Conservation (phyloP, 2,329 filamentous ascomycete species). For the Colletotrichum zoysiae region DNA sequence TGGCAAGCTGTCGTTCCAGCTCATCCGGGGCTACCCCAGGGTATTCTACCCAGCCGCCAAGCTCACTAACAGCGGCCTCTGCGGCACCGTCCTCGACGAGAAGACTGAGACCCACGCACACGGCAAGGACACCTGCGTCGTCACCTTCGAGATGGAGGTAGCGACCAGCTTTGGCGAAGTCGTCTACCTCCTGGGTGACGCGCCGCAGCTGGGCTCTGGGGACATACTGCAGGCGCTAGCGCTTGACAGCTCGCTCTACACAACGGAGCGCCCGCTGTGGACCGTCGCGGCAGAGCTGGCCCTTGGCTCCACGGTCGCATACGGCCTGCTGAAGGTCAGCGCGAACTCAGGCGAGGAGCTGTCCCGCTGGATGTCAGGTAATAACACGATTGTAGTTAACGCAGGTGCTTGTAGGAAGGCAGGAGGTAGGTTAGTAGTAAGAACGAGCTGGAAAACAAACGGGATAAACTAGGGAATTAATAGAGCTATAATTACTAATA, state of each 20-base stretch:
- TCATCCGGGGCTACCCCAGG: neutral
- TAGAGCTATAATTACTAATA: no score
- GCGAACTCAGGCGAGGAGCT: neutral
- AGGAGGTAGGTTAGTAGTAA: neutral
- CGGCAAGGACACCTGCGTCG: neutral
- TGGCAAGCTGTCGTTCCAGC: neutral
- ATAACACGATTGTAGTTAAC: neutral
- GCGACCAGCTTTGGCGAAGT: neutral
- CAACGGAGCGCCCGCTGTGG: neutral
- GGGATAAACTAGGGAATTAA: no score
- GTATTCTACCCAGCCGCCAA: neutral
- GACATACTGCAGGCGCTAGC: neutral
- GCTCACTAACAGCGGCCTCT: neutral
- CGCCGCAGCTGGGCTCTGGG: neutral
- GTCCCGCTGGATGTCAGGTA: neutral
- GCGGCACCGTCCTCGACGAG: neutral
- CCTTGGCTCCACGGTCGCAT: neutral
- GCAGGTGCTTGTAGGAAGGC: neutral
- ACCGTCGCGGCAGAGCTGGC: neutral
- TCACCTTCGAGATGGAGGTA: neutral
- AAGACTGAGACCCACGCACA: neutral
- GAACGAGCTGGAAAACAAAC: neutral
- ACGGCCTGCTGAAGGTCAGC: neutral
- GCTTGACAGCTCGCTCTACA: conserved; percentile 1
- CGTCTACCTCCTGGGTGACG: neutral